Conservation (phyloP, 495 filamentous ascomycete genomes). For the Daldinia decipiens region DNA sequence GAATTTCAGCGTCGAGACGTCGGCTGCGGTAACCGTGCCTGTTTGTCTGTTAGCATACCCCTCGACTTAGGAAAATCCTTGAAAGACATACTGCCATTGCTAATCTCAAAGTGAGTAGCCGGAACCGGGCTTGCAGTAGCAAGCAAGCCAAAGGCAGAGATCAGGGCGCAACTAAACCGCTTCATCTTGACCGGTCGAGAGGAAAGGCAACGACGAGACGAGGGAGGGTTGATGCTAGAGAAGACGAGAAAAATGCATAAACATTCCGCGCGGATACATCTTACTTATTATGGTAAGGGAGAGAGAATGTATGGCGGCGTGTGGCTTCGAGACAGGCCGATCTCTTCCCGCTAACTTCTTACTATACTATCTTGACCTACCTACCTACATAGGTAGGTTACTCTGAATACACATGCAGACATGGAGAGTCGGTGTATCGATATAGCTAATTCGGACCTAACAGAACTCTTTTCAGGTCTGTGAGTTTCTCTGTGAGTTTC, state of each 20-base stretch:
- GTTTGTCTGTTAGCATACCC: constrained; percentile 24
- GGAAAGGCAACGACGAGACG: background rate
- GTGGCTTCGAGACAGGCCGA: constrained; percentile 21
- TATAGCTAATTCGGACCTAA: constrained; percentile 6
- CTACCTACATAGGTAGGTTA: constrained; percentile 11
- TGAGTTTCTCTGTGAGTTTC: no score
- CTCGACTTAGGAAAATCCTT: background rate
- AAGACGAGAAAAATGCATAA: background rate
- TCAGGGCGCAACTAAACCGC: constrained; percentile 27
- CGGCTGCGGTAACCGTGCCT: constrained; percentile 44
- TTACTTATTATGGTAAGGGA: constrained; percentile 12
- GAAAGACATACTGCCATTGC: constrained; percentile 22
- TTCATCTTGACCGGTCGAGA: constrained; percentile 37
- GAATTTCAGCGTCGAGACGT: constrained; percentile 65
- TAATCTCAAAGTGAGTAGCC: constrained; percentile 1
- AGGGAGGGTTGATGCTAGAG: background rate
- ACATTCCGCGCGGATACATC: background rate
- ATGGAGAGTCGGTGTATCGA: background rate
- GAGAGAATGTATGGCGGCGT: background rate
- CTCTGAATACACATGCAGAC: background rate
- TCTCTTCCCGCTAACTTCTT: constrained; percentile 4
- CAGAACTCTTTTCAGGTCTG: constrained; percentile 1
- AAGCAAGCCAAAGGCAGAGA: constrained; percentile 34
- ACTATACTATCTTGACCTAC: background rate
- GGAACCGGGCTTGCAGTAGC: constrained; percentile 28